phyloP scores from a whole-genome alignment of 2,329 filamentous ascomycete genomes.

The Aureobasidium zeae region DNA sequence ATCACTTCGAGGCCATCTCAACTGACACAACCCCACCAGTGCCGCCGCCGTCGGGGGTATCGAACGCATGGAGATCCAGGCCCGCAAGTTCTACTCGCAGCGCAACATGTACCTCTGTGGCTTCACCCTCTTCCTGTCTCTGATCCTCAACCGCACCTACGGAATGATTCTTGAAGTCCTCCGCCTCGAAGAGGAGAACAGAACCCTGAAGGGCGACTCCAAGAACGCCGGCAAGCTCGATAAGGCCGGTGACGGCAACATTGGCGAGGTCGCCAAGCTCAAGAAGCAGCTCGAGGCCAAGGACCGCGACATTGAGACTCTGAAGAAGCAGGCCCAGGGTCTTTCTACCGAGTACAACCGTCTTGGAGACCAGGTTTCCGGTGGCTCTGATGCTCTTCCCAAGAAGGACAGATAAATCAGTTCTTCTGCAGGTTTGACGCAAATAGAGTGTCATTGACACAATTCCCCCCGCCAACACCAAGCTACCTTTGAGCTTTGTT shows the following conservation, averaged over 20 bases:
- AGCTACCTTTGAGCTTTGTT: no score
- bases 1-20: not conserved
- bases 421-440: not conserved
- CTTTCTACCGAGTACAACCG: conserved; percentile 78
- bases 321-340: conserved; percentile 88
- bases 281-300: conserved; percentile 60
- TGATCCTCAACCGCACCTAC: conserved; percentile 99
- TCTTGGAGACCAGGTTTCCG: conserved; percentile 70
- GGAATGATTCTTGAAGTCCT: conserved; percentile 91
- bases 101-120: conserved; percentile 99
- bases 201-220: conserved; percentile 63
- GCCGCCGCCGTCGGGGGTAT: conserved; percentile 66
- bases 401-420: conserved; percentile 48
- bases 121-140: conserved; percentile 95
- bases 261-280: conserved; percentile 63
- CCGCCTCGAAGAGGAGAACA: conserved; percentile 84
- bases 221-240: conserved; percentile 66
- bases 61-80: conserved; percentile 96
- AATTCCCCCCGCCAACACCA: no score
- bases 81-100: conserved; percentile 99
- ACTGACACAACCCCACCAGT: conserved; percentile 34
- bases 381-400: conserved; percentile 38
- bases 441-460: not conserved
- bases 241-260: conserved; percentile 62
- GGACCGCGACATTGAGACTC: conserved; percentile 71